A percentile compares a stretch with the other conserved stretches of the same genome.
phyloP scores from a whole-genome alignment of 768 basidiomycete species.

The Cystobasidium onofrii region DNA sequence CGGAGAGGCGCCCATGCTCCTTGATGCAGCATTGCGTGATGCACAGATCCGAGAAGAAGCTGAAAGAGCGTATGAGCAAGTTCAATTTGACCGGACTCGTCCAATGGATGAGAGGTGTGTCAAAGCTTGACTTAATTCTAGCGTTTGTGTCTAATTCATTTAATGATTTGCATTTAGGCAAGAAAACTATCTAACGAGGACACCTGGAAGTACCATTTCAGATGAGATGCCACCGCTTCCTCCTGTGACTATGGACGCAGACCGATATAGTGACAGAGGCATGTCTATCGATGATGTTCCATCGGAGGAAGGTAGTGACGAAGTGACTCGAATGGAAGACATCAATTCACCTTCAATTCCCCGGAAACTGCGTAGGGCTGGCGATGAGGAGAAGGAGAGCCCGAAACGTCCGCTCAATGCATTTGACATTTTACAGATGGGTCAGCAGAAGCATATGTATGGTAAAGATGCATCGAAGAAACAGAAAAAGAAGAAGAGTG shows the following conservation, averaged over 20 bases:
- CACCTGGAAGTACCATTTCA: constrained; percentile 22
- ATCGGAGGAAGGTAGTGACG: not conserved
- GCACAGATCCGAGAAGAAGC: constrained; percentile 17
- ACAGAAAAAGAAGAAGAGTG: constrained; percentile 20
- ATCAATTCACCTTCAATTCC: not conserved
- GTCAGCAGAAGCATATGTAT: not conserved
- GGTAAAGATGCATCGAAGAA: not conserved
- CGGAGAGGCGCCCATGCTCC: constrained; percentile 18
- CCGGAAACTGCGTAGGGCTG: constrained; percentile 5
- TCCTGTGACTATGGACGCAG: not conserved
- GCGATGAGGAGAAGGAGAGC: not conserved
- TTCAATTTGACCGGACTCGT: not conserved
- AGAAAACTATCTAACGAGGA: constrained; percentile 2
- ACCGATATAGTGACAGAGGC: not conserved
- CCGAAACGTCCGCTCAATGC: not conserved
- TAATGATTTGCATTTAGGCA: not conserved
- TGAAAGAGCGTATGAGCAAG: constrained; percentile 1
- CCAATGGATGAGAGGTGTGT: not conserved
- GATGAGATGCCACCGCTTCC: constrained; percentile 15
- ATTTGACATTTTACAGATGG: constrained; percentile 9
- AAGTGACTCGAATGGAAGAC: too few species aligned
- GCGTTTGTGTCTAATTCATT: not conserved
- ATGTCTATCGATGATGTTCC: constrained; percentile 2
- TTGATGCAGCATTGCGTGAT: constrained; percentile 18
- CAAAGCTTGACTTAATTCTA: too few species aligned